Percentiles rank a stretch among this genome's conserved stretches.
Evolutionary conservation across 106 monocot species (phyloP).

Genomic region (Dendrobium nobile): DNA sequence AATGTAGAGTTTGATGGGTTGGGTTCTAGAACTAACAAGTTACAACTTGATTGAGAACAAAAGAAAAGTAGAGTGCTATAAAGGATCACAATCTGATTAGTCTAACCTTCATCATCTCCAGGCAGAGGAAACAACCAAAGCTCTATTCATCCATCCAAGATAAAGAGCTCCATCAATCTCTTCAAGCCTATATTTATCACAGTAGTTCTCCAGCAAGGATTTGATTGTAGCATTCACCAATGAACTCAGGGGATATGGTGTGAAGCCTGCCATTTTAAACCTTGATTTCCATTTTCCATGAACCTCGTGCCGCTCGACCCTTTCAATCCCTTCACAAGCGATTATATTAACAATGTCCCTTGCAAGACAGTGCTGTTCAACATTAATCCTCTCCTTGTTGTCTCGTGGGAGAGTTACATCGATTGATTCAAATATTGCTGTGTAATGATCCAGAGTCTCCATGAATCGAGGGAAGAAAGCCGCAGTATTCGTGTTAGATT

Average conservation of each 20-base stretch:
- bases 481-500: slow-evolving; percentile 85
- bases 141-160: slow-evolving; percentile 85
- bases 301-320: slow-evolving; percentile 79
- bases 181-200: slow-evolving; percentile 45
- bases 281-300: slow-evolving; percentile 83
- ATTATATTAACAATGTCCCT: slow-evolving; percentile 92
- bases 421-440: slow-evolving; percentile 70
- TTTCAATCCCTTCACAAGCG: slow-evolving; percentile 82
- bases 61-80: no score
- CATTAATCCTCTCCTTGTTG: slow-evolving; percentile 60
- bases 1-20: no score
- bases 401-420: slow-evolving; percentile 65
- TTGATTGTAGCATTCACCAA: slow-evolving; percentile 79
- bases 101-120: slow-evolving; percentile 57
- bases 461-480: slow-evolving; percentile 63
- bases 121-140: slow-evolving; percentile 70
- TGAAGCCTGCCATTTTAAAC: slow-evolving; percentile 85
- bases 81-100: background rate
- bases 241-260: slow-evolving; percentile 54
- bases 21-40: no score
- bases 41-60: no score
- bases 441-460: slow-evolving; percentile 73
- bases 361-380: slow-evolving; percentile 92
- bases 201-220: slow-evolving; percentile 54
- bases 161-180: slow-evolving; percentile 87